Conservation (phyloP, 352 stramenopile species). For the Globisporangium solare region DNA sequence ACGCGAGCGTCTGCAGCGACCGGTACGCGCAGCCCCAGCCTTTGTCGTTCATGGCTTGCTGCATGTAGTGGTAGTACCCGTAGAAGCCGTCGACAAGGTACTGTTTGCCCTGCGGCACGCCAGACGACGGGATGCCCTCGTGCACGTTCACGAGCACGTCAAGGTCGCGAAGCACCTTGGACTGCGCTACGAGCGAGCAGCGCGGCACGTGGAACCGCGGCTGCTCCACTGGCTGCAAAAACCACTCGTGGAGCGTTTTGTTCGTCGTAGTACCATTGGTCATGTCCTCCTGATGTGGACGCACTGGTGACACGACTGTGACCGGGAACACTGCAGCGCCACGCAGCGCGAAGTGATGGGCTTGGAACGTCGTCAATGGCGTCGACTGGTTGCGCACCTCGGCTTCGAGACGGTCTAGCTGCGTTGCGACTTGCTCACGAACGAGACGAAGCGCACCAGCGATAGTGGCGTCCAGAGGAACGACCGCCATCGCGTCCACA, state of each 20-base stretch:
- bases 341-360: conserved; percentile 45
- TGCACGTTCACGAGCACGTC: conserved; percentile 72
- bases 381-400: conserved; percentile 2
- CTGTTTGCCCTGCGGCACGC: conserved; percentile 30
- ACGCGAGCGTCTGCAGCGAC: conserved; percentile 81
- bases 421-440: conserved; percentile 11
- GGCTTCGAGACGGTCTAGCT: conserved; percentile 16
- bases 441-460: conserved; percentile 13
- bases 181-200: conserved; percentile 40
- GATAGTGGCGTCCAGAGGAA: conserved; percentile 20
- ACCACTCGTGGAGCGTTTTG: conserved; percentile 18
- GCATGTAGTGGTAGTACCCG: conserved; percentile 86
- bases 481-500: conserved; percentile 37
- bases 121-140: conserved; percentile 44
- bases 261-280: conserved; percentile 12
- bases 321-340: conserved; percentile 43
- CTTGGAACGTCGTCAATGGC: conserved; percentile 11
- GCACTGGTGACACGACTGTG: conserved; percentile 20
- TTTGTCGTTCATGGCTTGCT: conserved; percentile 78
- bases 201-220: conserved; percentile 31
- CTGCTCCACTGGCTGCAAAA: conserved; percentile 41
- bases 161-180: conserved; percentile 20
- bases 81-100: conserved; percentile 70
- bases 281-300: conserved; percentile 1
- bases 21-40: conserved; percentile 88